These are phyloP conservation scores for Geosmithia flava DNA, from an alignment of 2,329 filamentous ascomycete species.

Conservation along the genomic window DNA sequence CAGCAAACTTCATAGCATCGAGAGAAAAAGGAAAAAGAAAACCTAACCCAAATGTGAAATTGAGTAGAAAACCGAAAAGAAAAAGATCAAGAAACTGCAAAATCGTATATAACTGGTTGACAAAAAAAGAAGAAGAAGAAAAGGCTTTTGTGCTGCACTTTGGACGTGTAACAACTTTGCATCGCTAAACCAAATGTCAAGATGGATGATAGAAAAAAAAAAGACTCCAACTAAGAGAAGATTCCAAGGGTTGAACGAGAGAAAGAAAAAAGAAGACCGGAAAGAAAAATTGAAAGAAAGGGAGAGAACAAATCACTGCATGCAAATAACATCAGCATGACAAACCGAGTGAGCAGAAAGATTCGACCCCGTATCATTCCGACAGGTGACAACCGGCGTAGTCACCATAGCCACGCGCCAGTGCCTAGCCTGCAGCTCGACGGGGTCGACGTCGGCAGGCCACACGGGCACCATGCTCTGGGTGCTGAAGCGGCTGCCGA, in stretches of 20 bases:
- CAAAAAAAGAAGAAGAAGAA: too few relatives aligned
- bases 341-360: constrained; percentile 30
- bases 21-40: neutral
- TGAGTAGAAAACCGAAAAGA: neutral
- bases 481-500: constrained; percentile 32
- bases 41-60: neutral
- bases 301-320: constrained; percentile 19
- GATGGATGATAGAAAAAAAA: neutral
- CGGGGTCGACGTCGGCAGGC: constrained; percentile 19
- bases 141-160: neutral
- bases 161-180: too few relatives aligned
- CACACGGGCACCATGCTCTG: constrained; percentile 35
- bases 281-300: neutral
- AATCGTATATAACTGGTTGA: neutral
- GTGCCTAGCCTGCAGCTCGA: constrained; percentile 34
- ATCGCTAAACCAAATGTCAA: neutral
- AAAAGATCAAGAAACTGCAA: neutral
- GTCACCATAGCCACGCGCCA: constrained; percentile 40
- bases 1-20: neutral
- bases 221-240: too few relatives aligned
- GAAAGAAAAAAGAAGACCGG: constrained; percentile 1
- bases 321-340: constrained; percentile 34
- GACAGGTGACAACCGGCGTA: constrained; percentile 40
- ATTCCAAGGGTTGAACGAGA: neutral
- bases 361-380: constrained; percentile 34